A percentile compares a stretch with the other conserved stretches of the same genome.
These are phyloP conservation scores for Limnanthes douglasii DNA, from an alignment of 345 rosid genomes.

Conservation along the genomic window DNA sequence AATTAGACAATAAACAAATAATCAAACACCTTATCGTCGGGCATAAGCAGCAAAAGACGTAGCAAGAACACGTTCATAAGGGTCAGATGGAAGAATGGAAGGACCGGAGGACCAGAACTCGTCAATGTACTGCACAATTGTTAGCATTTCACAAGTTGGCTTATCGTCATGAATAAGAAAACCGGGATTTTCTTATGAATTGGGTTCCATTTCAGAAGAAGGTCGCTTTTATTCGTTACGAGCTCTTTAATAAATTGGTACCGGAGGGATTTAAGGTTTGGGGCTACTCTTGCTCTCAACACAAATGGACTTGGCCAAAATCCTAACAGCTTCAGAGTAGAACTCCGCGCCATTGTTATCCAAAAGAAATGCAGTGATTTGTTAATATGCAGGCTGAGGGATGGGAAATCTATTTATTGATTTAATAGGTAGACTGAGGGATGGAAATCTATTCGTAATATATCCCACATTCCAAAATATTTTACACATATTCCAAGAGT, in stretches of 20 bases:
- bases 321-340: constrained; percentile 56
- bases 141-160: constrained; percentile 49
- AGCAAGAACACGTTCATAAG: constrained; percentile 41
- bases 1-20: too few relatives aligned
- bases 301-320: constrained; percentile 74
- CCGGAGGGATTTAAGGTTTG: constrained; percentile 44
- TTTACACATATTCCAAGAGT: too few relatives aligned
- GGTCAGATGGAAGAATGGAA: constrained; percentile 46
- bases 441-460: too few relatives aligned
- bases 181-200: constrained; percentile 74
- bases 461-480: too few relatives aligned
- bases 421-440: too few relatives aligned
- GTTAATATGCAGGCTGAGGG: too few relatives aligned
- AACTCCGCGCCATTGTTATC: too few relatives aligned
- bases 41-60: too few relatives aligned
- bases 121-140: constrained; percentile 53
- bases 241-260: constrained; percentile 50
- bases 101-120: constrained; percentile 49
- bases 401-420: too few relatives aligned
- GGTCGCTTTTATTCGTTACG: constrained; percentile 35
- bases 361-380: too few relatives aligned
- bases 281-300: constrained; percentile 54
- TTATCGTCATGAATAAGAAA: constrained; percentile 45
- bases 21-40: too few relatives aligned
- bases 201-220: constrained; percentile 56